Base-by-base conservation (phyloP, 805 yeast genomes). In the Candida michaelii region DNA sequence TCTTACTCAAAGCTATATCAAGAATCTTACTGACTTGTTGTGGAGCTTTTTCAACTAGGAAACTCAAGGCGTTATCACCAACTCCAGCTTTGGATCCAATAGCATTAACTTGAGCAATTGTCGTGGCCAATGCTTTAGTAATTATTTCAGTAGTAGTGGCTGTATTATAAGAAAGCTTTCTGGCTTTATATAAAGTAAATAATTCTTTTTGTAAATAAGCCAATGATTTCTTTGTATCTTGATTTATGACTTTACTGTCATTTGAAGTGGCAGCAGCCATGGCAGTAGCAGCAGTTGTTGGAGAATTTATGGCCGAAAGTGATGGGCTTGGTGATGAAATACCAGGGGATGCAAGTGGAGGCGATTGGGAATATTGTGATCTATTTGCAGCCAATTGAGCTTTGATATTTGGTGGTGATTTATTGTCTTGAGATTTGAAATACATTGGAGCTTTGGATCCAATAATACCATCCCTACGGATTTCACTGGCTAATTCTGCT, bases 81-180 rank as follows among this genome's bases (percentile, higher is more conserved):
- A 86, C 82, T 13, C 93, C 90, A 27, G 85, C 87, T 52, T 82
- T 82, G 53, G 89, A 87, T 0, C 96, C 96, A 6, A 90, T 90
- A 51, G 83, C 90, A 45, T 85, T 84, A 8, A 86, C 91, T 59
- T 86, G 93, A 9, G 95, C 91, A 48, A 90, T 89, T 0, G 96
- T 91, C 70, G 90, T 85, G 2, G 97, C 96, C 51, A 90, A 72
- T 1, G 97, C 96, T 53, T 86, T 89, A 7, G 97, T 90, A 52
- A 90, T 71, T 42, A 89, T 80, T 45, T 82, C 86, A 0, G 96
- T 86, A 39, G 91, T 88, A 5, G 89, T 80, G 18, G 85, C 89
- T 30, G 88, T 86, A 45, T 85, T 88, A 46, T 83, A 79, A 45
- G 88, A 79, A 32, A 71, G 54, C 52, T 79, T 84, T 47, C 89